Evolutionary conservation across 768 basidiomycete genomes (phyloP).

Genomic region (Udeniomyces megalosporus): DNA sequence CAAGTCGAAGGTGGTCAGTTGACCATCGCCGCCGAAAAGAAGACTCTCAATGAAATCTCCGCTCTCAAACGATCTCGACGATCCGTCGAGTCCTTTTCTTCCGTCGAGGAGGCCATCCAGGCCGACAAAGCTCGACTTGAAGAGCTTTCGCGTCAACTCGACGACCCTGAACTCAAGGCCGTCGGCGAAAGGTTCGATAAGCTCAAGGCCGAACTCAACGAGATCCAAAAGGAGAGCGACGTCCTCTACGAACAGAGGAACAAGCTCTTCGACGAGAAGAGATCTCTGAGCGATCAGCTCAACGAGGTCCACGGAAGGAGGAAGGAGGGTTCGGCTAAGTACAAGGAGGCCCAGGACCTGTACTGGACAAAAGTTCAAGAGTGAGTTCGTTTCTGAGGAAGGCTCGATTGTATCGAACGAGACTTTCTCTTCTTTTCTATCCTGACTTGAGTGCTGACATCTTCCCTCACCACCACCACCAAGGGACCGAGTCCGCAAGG

Average conservation of each 20-base stretch:
- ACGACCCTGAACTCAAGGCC: conserved; percentile 78
- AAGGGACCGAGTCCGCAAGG: conserved; percentile 46
- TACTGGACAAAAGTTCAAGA: conserved; percentile 16
- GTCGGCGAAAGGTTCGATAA: conserved; percentile 61
- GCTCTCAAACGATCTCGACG: conserved; percentile 53
- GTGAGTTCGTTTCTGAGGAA: not conserved
- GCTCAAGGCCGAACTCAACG: conserved; percentile 71
- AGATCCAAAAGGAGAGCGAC: conserved; percentile 69
- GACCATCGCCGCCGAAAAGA: conserved; percentile 90
- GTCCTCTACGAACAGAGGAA: conserved; percentile 54
- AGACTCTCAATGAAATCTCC: conserved; percentile 77
- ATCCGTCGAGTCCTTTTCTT: conserved; percentile 63
- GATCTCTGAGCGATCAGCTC: conserved; percentile 41
- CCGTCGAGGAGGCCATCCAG: conserved; percentile 64
- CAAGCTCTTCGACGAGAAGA: conserved; percentile 78
- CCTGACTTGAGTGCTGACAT: no score
- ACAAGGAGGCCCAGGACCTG: conserved; percentile 17
- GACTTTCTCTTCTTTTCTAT: not conserved
- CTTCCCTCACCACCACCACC: not conserved
- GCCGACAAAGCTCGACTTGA: conserved; percentile 56
- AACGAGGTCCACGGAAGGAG: conserved; percentile 16
- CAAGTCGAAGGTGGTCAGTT: conserved; percentile 82
- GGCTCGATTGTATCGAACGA: no score
- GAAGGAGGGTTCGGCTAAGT: conserved; percentile 13
- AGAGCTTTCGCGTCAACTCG: conserved; percentile 61